A percentile compares a stretch with the other conserved stretches of the same genome.
Evolutionary conservation across 2,329 filamentous ascomycete species (phyloP).

Genomic region (Epichloe amarillans): DNA sequence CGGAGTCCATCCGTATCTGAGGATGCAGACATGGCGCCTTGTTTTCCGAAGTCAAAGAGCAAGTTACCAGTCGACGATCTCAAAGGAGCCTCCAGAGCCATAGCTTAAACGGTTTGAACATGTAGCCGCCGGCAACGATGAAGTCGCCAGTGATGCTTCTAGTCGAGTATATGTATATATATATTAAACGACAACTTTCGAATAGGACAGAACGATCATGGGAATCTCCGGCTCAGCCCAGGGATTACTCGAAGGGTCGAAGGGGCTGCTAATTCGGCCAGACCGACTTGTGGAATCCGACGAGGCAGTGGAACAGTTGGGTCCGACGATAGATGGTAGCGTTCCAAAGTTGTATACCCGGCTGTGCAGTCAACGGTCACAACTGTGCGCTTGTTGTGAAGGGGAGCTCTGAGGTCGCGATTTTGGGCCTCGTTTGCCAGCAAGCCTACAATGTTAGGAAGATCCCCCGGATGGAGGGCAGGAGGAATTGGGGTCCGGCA

Average conservation of each 20-base stretch:
- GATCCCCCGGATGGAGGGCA: conserved; percentile 9
- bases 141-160: neutral
- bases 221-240: conserved; percentile 11
- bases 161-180: neutral
- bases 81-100: conserved; percentile 39
- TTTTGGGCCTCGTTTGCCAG: conserved; percentile 11
- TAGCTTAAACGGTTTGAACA: conserved; percentile 7
- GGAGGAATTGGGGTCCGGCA: conserved; percentile 2
- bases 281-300: neutral
- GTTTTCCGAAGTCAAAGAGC: conserved; percentile 26
- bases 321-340: conserved; percentile 1
- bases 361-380: conserved; percentile 1
- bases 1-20: conserved; percentile 36
- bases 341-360: neutral
- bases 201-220: neutral
- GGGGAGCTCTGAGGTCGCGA: conserved; percentile 10
- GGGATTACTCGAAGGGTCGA: conserved; percentile 1
- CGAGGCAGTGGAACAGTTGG: neutral
- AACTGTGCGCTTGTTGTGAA: conserved; percentile 1
- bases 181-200: neutral
- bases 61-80: conserved; percentile 45
- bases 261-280: neutral
- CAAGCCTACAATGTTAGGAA: conserved; percentile 12
- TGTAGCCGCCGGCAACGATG: neutral
- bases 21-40: conserved; percentile 40